Percentiles rank a stretch among this genome's conserved stretches.
phyloP scores from a whole-genome alignment of 164 flowering plant species.

The Nymphaea thermarum region DNA sequence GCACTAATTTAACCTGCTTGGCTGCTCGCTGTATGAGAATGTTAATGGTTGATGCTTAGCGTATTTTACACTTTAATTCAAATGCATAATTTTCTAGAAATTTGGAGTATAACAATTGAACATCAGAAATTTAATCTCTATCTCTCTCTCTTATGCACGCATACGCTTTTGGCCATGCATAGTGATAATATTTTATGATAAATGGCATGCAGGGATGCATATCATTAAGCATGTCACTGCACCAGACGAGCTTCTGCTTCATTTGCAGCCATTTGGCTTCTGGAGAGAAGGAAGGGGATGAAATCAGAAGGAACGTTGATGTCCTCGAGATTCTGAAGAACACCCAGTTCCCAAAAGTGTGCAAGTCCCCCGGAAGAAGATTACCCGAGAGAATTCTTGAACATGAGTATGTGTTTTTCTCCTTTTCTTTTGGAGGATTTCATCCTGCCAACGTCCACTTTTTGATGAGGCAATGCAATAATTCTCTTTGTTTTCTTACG shows the following conservation, averaged over 20 bases:
- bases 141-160: not conserved
- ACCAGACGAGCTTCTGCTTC: slow-evolving; percentile 87
- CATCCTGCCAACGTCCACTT: not conserved
- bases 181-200: not conserved
- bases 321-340: slow-evolving; percentile 66
- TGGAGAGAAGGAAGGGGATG: slow-evolving; percentile 96
- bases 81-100: too few species aligned
- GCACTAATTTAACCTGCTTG: too few species aligned
- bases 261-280: slow-evolving; percentile 92
- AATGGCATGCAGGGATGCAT: slow-evolving; percentile 71
- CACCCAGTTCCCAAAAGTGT: slow-evolving; percentile 57
- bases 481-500: not conserved
- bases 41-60: too few species aligned
- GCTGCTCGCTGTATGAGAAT: too few species aligned
- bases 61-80: too few species aligned
- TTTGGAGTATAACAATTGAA: too few species aligned
- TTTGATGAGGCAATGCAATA: not conserved
- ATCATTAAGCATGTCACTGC: slow-evolving; percentile 79
- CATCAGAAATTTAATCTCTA: too few species aligned
- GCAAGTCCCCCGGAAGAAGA: slow-evolving; percentile 31
- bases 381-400: slow-evolving; percentile 67
- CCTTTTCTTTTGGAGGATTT: not conserved
- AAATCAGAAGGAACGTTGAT: slow-evolving; percentile 68
- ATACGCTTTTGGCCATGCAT: not conserved
- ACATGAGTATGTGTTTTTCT: slow-evolving; percentile 52